A percentile compares a stretch with the other conserved stretches of the same genome.
Conservation (phyloP, 192 early-diverging fungal genomes). For the Dimargaris verticillata region DNA sequence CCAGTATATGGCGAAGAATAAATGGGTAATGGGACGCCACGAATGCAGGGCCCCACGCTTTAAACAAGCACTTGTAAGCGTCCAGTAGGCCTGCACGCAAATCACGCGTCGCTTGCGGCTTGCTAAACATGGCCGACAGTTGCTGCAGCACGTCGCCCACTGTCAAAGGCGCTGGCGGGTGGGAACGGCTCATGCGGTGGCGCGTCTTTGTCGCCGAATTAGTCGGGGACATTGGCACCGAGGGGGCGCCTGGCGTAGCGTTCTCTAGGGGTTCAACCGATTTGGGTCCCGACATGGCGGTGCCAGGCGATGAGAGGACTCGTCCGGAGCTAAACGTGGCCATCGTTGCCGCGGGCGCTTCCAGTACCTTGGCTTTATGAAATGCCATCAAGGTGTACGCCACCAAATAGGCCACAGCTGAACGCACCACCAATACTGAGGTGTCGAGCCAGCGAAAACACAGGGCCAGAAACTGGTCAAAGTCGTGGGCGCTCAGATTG, state of each 20-base stretch:
- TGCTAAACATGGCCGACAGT: constrained; percentile 42
- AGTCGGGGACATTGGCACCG: not conserved
- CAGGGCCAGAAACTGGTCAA: constrained; percentile 11
- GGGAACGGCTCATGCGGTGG: constrained; percentile 11
- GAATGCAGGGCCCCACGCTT: constrained; percentile 45
- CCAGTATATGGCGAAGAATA: constrained; percentile 50
- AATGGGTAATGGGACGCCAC: constrained; percentile 56
- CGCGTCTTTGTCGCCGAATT: not conserved
- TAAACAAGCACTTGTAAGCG: constrained; percentile 54
- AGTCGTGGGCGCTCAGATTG: constrained; percentile 11
- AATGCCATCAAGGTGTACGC: constrained; percentile 6
- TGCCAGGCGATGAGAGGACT: not conserved
- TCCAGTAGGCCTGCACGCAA: constrained; percentile 62
- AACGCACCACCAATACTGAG: not conserved
- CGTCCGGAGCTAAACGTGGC: not conserved
- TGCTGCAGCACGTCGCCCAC: constrained; percentile 52
- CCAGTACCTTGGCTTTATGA: not conserved
- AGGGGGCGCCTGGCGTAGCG: not conserved
- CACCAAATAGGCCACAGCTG: constrained; percentile 1
- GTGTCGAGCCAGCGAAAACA: constrained; percentile 6
- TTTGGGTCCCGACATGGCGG: not conserved
- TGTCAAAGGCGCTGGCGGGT: constrained; percentile 21
- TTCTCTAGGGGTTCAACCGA: not conserved
- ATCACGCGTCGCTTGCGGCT: constrained; percentile 45
- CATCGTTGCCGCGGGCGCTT: not conserved